Evolutionary conservation across 768 basidiomycete genomes (phyloP).

Genomic region (Cystofilobasidium bisporidii): DNA sequence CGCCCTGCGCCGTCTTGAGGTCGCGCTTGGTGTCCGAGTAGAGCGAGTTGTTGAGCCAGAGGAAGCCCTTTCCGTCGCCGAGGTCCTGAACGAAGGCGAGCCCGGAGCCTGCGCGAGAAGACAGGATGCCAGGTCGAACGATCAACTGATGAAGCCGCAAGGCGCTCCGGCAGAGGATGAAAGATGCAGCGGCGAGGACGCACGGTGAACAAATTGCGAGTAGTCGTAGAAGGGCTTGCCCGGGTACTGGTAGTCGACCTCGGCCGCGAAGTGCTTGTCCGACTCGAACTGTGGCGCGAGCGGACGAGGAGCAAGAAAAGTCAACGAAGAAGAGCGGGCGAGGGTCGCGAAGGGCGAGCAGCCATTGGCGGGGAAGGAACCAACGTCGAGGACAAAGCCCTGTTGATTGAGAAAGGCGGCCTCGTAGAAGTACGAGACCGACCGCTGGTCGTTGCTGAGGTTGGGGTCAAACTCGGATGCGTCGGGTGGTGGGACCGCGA

Average conservation of each 20-base stretch:
- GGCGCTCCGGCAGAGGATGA: no score
- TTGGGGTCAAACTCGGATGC: slow-evolving; percentile 45
- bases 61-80: slow-evolving; percentile 65
- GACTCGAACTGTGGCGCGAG: slow-evolving; percentile 11
- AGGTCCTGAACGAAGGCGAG: slow-evolving; percentile 82
- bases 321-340: background rate
- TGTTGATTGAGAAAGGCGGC: slow-evolving; percentile 4
- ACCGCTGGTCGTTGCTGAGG: slow-evolving; percentile 58
- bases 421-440: slow-evolving; percentile 45
- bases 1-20: background rate
- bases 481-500: slow-evolving; percentile 62
- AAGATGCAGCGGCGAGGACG: background rate
- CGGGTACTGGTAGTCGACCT: slow-evolving; percentile 44
- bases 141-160: background rate
- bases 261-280: slow-evolving; percentile 14
- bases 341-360: no score
- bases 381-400: slow-evolving; percentile 23
- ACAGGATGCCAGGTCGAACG: background rate
- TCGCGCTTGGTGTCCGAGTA: slow-evolving; percentile 10
- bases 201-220: slow-evolving; percentile 53
- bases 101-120: slow-evolving; percentile 46
- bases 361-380: no score
- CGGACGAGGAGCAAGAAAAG: background rate
- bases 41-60: slow-evolving; percentile 67
- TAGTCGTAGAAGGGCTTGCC: slow-evolving; percentile 62